These are phyloP conservation scores for Rubus idaeus DNA, from an alignment of 306 rosid species.

Conservation along the genomic window DNA sequence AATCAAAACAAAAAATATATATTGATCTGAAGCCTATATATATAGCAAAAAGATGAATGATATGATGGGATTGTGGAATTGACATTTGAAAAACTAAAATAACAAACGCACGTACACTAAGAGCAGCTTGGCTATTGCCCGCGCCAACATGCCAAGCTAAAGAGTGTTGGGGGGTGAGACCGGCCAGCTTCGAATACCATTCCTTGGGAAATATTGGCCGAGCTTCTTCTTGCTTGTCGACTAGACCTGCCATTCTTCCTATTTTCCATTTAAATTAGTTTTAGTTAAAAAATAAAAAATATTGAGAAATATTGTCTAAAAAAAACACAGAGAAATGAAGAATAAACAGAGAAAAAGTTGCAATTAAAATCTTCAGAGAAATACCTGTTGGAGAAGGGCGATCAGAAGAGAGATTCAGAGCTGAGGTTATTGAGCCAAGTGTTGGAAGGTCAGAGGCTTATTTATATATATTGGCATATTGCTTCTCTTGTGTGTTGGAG, in stretches of 20 bases:
- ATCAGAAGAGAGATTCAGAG: neutral
- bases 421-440: neutral
- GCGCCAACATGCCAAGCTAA: conserved; percentile 46
- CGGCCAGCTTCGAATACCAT: conserved; percentile 40
- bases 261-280: neutral
- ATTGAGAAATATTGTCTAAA: too few species aligned
- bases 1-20: too few species aligned
- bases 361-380: too few species aligned
- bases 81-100: neutral
- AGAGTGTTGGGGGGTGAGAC: conserved; percentile 33
- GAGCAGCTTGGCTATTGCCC: conserved; percentile 45
- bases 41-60: neutral
- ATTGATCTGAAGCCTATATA: too few species aligned
- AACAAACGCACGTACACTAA: conserved; percentile 4
- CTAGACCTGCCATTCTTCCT: conserved; percentile 34
- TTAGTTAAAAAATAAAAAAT: neutral
- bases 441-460: neutral
- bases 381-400: neutral
- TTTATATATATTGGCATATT: too few species aligned
- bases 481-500: neutral
- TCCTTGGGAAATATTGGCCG: conserved; percentile 38
- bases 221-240: conserved; percentile 28
- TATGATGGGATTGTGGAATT: neutral
- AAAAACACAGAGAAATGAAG: neutral
- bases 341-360: too few species aligned